Conservation (phyloP, 345 rosid species). For the Eutrema yunnanense region DNA sequence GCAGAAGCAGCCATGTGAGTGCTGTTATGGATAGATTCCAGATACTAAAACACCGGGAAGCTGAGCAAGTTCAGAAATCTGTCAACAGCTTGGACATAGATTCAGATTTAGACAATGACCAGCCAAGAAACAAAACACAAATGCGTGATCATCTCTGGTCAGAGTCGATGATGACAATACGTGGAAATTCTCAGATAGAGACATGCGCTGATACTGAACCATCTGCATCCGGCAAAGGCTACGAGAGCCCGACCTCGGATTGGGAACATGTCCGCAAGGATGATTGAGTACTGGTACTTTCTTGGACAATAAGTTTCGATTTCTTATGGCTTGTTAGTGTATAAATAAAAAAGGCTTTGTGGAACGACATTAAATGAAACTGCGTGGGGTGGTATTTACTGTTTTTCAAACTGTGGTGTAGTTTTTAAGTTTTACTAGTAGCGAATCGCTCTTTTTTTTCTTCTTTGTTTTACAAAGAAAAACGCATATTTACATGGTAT, state of each 20-base stretch:
- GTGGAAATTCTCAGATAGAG: not conserved
- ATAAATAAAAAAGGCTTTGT: constrained; percentile 6
- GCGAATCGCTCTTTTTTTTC: too few relatives aligned
- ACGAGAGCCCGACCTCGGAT: constrained; percentile 49
- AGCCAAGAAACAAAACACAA: constrained; percentile 3
- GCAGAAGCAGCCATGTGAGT: constrained; percentile 28
- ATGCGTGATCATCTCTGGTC: not conserved
- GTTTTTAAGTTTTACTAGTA: too few relatives aligned
- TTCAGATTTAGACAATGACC: constrained; percentile 6
- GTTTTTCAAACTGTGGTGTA: too few relatives aligned
- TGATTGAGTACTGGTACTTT: constrained; percentile 23
- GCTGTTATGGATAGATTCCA: constrained; percentile 54
- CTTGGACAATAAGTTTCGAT: constrained; percentile 5
- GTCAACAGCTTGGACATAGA: constrained; percentile 14
- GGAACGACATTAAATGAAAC: not conserved
- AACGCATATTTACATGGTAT: too few relatives aligned
- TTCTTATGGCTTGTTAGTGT: not conserved
- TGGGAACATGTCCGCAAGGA: constrained; percentile 77
- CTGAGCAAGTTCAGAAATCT: constrained; percentile 12
- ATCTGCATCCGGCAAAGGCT: constrained; percentile 20
- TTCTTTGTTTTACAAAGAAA: too few relatives aligned
- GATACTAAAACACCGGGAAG: constrained; percentile 38
- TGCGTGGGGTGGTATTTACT: too few relatives aligned
- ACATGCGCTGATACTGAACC: constrained; percentile 7
- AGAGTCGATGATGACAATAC: not conserved